Evolutionary conservation across 352 stramenopile genomes (phyloP), one percentile per base, ranked within the genome.

Genomic region (Phytopythium ostracodes): DNA sequence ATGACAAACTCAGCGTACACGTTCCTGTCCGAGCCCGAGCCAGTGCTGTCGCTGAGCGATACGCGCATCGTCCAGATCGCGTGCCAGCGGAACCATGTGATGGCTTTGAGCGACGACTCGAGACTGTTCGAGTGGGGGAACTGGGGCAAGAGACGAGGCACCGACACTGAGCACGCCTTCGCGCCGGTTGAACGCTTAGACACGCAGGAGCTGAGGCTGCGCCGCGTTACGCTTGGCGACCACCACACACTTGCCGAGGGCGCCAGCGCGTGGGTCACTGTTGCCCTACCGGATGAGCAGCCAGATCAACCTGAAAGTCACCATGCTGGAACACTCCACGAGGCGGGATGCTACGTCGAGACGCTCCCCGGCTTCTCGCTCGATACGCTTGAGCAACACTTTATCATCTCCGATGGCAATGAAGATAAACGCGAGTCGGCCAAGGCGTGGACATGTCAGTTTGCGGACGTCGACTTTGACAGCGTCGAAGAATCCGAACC

Each of bases 1-100:
- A 81, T 91, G 70, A 59, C 78, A 56, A 86, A 87, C 53, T 91
- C 84, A 18, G 81, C 84, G 4, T 92, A 70, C 65, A 92, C 84
- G 38, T 92, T 72, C 43, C 59, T 89, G 7, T 62, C 77, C 0
- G 73, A 91, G 49, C 76, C 80, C 0, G 81, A 92, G 60, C 81
- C 84, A 3, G 75, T 89, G 33, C 59, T 90, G 42, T 68, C 71
- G 29, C 62, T 90, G 36, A 84, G 64, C 57, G 62, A 86, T 20
- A 49, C 71, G 14, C 57, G 60, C 17, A 60, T 92, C 17, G 55
- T 66, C 1, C 72, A 88, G 55, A 65, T 92, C 20, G 71, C 71
- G 8, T 90, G 79, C 51, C 60, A 65, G 46, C 78, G 75, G 50
- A 92, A 89, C 50, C 81, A 89, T 54, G 85, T 73, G 24, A 68